phyloP scores from a whole-genome alignment of 352 stramenopile species.

The Bremia lactucae region DNA sequence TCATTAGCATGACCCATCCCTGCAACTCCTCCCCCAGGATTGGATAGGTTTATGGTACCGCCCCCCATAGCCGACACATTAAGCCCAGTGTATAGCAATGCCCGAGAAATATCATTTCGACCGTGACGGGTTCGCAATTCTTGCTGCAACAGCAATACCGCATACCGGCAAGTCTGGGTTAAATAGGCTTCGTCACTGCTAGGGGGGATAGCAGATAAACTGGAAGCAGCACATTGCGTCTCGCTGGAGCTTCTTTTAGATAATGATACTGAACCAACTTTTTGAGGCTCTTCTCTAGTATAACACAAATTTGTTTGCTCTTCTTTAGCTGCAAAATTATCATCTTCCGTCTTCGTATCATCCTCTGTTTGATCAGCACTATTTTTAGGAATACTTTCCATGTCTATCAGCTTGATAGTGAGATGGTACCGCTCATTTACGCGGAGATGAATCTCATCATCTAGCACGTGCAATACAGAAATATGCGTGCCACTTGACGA shows the following conservation, averaged over 20 bases:
- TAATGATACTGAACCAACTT: constrained; percentile 5
- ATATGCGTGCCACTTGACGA: constrained; percentile 22
- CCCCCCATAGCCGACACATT: constrained; percentile 11
- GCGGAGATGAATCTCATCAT: constrained; percentile 71
- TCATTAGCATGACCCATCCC: constrained; percentile 20
- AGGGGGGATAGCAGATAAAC: constrained; percentile 13
- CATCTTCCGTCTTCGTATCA: constrained; percentile 2
- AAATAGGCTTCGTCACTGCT: constrained; percentile 45
- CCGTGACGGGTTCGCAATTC: constrained; percentile 70
- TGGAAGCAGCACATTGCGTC: constrained; percentile 17
- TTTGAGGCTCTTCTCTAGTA: constrained; percentile 16
- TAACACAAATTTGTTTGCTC: constrained; percentile 8
- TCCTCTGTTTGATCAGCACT: constrained; percentile 2
- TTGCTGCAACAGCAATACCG: constrained; percentile 64
- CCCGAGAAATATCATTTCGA: constrained; percentile 53
- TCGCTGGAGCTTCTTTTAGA: constrained; percentile 16
- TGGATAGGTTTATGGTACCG: constrained; percentile 7
- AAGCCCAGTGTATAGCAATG: constrained; percentile 39
- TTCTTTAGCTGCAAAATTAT: not conserved
- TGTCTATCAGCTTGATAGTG: constrained; percentile 59
- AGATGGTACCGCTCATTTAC: constrained; percentile 70
- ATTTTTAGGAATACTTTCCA: constrained; percentile 24
- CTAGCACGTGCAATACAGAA: constrained; percentile 65
- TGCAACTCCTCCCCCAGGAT: constrained; percentile 5
- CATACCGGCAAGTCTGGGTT: constrained; percentile 54